Base-by-base conservation (phyloP, 805 yeast genomes). In the Spathaspora girioi region DNA sequence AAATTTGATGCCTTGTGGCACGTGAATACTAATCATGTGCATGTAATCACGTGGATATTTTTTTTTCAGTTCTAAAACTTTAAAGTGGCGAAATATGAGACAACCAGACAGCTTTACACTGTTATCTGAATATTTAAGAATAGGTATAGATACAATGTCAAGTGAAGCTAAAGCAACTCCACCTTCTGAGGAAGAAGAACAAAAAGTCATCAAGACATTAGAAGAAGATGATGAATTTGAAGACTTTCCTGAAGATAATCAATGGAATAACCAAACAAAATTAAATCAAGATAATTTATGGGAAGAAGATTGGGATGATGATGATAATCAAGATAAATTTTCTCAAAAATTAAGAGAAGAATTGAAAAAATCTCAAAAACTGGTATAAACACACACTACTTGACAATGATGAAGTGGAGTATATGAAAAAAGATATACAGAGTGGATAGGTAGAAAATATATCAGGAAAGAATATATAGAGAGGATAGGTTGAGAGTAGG, bases 231-330 rank as follows among this genome's bases (percentile, higher is more conserved):
- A 93, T 65, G 97, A 92, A 68, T 93, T 93, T 65, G 98, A 93
- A 73, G 98, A 93, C 66, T 93, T 93, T 75, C 97, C 96, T 14
- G 90, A 83, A 50, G 97, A 91, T 64, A 84, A 67, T 23, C 63
- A 86, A 59, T 91, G 97, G 97, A 69, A 80, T 67, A 77, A 51
- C 77, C 82, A 56, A 77, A 78, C 54, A 64, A 78, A 60, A 72
- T 76, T 58, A 75, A 80, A 57, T 79, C 80, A 67, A 69, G 81
- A 59, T 78, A 70, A 82, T 55, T 80, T 92, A 48, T 92, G 98
- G 97, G 97, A 92, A 59, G 97, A 92, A 69, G 93, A 90, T 66
- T 93, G 99, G 99, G 97, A 88, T 59, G 96, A 93, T 66, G 96
- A 91, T 55, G 97, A 92, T 62, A 88, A 86, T 53, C 94, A 89